Evolutionary conservation across 139 green algal species (phyloP).

Genomic region (Volvox reticuliferus): DNA sequence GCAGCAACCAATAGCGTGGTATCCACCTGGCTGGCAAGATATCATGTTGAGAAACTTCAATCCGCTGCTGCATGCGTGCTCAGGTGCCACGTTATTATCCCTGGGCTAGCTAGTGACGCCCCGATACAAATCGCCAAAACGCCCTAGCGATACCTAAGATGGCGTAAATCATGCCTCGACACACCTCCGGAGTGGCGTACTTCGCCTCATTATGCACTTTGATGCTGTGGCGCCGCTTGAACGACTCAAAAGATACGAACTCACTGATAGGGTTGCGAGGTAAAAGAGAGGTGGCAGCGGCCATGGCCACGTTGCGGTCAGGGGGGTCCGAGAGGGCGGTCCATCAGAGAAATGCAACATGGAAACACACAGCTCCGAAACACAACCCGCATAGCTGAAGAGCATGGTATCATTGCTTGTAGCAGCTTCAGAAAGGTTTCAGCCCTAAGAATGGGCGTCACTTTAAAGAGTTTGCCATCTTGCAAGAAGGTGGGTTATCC

Average conservation of each 20-base stretch:
- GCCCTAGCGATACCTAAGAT: neutral
- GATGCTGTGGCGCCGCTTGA: constrained; percentile 33
- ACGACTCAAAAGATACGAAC: constrained; percentile 38
- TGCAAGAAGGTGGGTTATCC: neutral
- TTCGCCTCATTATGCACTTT: constrained; percentile 2
- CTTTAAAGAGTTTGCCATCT: too few relatives aligned
- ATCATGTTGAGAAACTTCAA: neutral
- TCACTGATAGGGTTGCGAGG: neutral
- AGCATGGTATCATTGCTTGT: too few relatives aligned
- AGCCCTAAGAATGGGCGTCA: too few relatives aligned
- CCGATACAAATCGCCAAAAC: neutral
- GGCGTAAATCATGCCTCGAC: neutral
- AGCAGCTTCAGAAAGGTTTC: too few relatives aligned
- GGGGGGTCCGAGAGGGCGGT: too few relatives aligned
- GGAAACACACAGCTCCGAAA: too few relatives aligned
- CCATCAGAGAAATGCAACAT: too few relatives aligned
- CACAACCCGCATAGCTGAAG: too few relatives aligned
- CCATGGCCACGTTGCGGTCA: too few relatives aligned
- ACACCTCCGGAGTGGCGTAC: constrained; percentile 32
- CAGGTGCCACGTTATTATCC: neutral
- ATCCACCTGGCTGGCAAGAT: neutral
- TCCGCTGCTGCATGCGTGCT: neutral
- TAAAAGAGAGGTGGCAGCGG: too few relatives aligned
- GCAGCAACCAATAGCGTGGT: neutral
- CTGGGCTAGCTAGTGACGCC: neutral